Evolutionary conservation across 192 early-diverging fungal species (phyloP), one percentile per base, ranked within the genome.

Genomic region (Lunasporangiospora selenospora): DNA sequence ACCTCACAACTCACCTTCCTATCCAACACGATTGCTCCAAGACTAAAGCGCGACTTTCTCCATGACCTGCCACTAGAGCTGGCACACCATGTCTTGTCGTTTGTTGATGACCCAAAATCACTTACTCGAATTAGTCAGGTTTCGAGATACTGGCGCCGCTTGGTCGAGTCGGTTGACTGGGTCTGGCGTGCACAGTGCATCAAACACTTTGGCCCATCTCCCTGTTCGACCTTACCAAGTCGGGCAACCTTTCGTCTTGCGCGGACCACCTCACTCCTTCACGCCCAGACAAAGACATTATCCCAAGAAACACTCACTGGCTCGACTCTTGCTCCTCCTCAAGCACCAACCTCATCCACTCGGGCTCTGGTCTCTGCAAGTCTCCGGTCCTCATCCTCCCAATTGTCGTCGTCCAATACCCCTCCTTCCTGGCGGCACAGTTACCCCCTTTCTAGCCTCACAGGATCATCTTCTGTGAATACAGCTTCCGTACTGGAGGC

Each of bases 21-120:
- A 2, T 69, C 73, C 41, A 76, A 69, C 42, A 62, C 77, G 18
- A 86, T 86, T 60, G 78, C 84, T 1, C 84, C 84, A 38, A 75
- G 77, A 19, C 83, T 98, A 42, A 93, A 95, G 61, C 85, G 93
- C 62, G 95, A 99, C 78, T 97, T 97, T 76, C 52, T 99, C 15
- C 88, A 83, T 47, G 85, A 87, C 18, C 67, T 94, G 53, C 92
- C 92, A n/a, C 52, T 81, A 19, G 90, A 94, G 55, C 82, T 91
- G 26, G 76, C 87, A 13, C 85, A 92, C 39, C 89, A 93, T 53
- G 89, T 98, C 60, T 85, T 99, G 24, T 81, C 84, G 44, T 94
- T 92, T 62, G 85, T 99, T 53, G 94, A 97, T 57, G 80, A 94
- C 52, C 86, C 84, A 34, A 73, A 85, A 49, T 84, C 92, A 15